Conservation (phyloP, 2,329 filamentous ascomycete species). For the Monosporascus sp. region DNA sequence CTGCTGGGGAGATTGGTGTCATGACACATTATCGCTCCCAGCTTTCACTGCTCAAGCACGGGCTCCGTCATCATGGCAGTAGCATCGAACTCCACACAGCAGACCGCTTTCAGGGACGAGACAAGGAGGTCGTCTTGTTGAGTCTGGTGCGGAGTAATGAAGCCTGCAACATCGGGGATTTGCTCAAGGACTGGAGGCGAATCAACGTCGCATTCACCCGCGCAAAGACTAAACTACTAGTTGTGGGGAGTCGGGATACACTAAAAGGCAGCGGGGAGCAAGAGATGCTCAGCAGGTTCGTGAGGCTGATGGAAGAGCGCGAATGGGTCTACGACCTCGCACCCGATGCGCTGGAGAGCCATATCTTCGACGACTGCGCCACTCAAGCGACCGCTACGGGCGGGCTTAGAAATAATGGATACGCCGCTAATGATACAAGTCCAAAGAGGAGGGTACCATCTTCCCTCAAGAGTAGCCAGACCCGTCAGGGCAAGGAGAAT, state of each 20-base stretch:
- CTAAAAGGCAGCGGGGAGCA: slow-evolving; percentile 66
- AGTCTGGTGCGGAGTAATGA: slow-evolving; percentile 86
- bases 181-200: slow-evolving; percentile 84
- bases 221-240: slow-evolving; percentile 84
- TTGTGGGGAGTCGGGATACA: slow-evolving; percentile 77
- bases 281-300: slow-evolving; percentile 71
- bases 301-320: slow-evolving; percentile 68
- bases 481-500: slow-evolving; percentile 36
- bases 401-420: slow-evolving; percentile 11
- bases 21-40: slow-evolving; percentile 97
- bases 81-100: slow-evolving; percentile 93
- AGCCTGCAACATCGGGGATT: slow-evolving; percentile 74
- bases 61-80: slow-evolving; percentile 50
- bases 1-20: slow-evolving; percentile 75
- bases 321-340: slow-evolving; percentile 78
- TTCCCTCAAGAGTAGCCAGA: slow-evolving; percentile 6
- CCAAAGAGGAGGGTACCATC: slow-evolving; percentile 11
- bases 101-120: slow-evolving; percentile 92
- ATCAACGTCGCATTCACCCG: slow-evolving; percentile 96
- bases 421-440: slow-evolving; percentile 6
- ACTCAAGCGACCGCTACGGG: slow-evolving; percentile 40
- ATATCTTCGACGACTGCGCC: slow-evolving; percentile 57
- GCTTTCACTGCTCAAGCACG: slow-evolving; percentile 73
- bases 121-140: slow-evolving; percentile 89
- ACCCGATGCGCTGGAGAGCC: slow-evolving; percentile 55